Evolutionary conservation across 176 grass and related monocot genomes (phyloP), one percentile per base, ranked within the genome.

Genomic region (Carex cristatella): DNA sequence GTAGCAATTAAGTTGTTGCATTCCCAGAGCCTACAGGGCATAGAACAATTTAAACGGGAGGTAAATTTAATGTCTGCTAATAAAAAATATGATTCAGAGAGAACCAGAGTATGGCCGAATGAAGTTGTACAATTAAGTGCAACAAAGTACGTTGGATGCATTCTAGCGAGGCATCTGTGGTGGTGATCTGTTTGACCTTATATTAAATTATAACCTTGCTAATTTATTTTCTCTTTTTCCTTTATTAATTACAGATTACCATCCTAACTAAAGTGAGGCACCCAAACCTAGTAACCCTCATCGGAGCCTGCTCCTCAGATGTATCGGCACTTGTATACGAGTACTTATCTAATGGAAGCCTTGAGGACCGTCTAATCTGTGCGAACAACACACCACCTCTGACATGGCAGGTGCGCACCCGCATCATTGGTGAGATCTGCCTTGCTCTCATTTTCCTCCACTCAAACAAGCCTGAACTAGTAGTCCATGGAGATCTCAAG

Each of bases 401-500:
- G 32, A 81, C 88, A 51, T 92, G 88, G 91, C 88, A 86, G 85
- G 79, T 79, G 49, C 91, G 91, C 76, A 92, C 82, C 16, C 83
- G 30, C 37, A 92, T 92, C 56, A 90, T 87, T 8, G 80, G 2
- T 30, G 88, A 92, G 56, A 86, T 90, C 19, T 92, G 88, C 44
- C 87, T 88, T 2, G 91, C 83, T 4, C 65, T 92, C 4, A 87
- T 61, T 69, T 93, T 90, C 81, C 86, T 89, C 75, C 91, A 90
- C 18, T 88, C 86, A 15, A 88, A 86, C 84, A 86, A 82, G 59
- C 86, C 91, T 7, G 84, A 93, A 9, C 28, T 85, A 16, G 66
- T 90, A 8, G 91, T 87, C 14, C 91, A 93, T 5, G 86, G 86
- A 28, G 91, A 93, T 59, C 84, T 93, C 65, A 93, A 88, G 51